phyloP scores from a whole-genome alignment of 306 rosid genomes.

The Rosa chinensis region DNA sequence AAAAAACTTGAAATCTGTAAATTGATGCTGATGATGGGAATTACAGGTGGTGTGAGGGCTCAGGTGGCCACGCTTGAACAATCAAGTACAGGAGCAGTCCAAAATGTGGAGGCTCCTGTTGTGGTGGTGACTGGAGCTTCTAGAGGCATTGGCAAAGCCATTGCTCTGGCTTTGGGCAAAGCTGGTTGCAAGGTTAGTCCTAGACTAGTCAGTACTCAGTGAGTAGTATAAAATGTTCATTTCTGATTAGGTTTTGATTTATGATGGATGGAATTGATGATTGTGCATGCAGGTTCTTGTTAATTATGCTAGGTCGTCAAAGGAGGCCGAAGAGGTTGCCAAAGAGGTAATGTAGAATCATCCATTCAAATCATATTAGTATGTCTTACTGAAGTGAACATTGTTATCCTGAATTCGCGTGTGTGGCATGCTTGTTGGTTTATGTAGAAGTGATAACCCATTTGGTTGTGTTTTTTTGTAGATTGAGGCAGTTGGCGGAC shows the following conservation, averaged over 20 bases:
- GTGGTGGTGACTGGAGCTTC: conserved; percentile 94
- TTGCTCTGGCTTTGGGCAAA: conserved; percentile 78
- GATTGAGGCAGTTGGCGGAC: conserved; percentile 86
- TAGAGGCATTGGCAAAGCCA: conserved; percentile 87
- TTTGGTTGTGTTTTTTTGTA: conserved; percentile 23
- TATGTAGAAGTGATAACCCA: neutral
- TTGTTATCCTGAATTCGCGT: neutral
- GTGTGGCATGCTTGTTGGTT: neutral
- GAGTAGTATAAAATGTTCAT: neutral
- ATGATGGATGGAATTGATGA: conserved; percentile 5
- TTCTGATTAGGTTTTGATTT: conserved; percentile 1
- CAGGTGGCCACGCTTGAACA: conserved; percentile 72
- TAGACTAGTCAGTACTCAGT: neutral
- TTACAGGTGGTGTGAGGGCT: conserved; percentile 66
- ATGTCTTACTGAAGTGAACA: neutral
- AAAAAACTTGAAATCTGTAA: neutral
- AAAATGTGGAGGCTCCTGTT: conserved; percentile 76
- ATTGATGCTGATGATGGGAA: neutral
- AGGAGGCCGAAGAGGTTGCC: conserved; percentile 92
- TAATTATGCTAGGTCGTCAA: conserved; percentile 89
- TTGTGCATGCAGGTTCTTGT: conserved; percentile 64
- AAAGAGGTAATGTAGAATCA: conserved; percentile 58
- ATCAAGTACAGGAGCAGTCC: conserved; percentile 45
- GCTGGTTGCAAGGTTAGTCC: conserved; percentile 85
- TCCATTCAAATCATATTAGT: neutral